Conservation (phyloP, 441 rosid genomes). For the Mallotus japonicus region DNA sequence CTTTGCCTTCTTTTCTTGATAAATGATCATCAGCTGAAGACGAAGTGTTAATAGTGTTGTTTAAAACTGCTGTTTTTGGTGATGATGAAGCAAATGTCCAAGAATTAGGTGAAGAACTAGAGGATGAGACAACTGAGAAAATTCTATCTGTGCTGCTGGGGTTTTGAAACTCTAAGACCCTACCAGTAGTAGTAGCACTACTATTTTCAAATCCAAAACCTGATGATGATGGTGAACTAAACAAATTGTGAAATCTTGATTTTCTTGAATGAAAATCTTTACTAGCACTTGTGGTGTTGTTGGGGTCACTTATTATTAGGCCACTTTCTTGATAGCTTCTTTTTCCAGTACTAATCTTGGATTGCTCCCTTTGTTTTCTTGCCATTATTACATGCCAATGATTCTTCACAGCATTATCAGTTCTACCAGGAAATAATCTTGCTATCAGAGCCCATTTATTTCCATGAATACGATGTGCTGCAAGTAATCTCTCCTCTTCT, state of each 20-base stretch:
- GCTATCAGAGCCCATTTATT: constrained; percentile 97
- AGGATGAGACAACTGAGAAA: constrained; percentile 35
- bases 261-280: constrained; percentile 26
- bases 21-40: constrained; percentile 24
- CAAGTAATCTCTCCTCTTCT: constrained; percentile 79
- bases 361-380: constrained; percentile 75
- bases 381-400: constrained; percentile 99
- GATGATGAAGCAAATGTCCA: constrained; percentile 33
- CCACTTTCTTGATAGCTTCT: constrained; percentile 34
- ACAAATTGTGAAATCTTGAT: constrained; percentile 33
- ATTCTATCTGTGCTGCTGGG: constrained; percentile 32
- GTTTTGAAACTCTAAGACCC: constrained; percentile 39
- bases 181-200: not conserved
- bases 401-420: constrained; percentile 97
- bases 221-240: constrained; percentile 21
- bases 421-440: constrained; percentile 89
- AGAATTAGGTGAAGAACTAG: constrained; percentile 34
- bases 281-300: not conserved
- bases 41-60: constrained; percentile 25
- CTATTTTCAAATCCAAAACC: constrained; percentile 32
- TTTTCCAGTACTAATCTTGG: constrained; percentile 32
- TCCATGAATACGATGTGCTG: constrained; percentile 79
- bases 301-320: constrained; percentile 13
- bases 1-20: constrained; percentile 28
- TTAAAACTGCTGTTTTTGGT: not conserved